A percentile compares a stretch with the other conserved stretches of the same genome.
Evolutionary conservation across 176 grass and related monocot species (phyloP).

Genomic region (Ensete glaucum): DNA sequence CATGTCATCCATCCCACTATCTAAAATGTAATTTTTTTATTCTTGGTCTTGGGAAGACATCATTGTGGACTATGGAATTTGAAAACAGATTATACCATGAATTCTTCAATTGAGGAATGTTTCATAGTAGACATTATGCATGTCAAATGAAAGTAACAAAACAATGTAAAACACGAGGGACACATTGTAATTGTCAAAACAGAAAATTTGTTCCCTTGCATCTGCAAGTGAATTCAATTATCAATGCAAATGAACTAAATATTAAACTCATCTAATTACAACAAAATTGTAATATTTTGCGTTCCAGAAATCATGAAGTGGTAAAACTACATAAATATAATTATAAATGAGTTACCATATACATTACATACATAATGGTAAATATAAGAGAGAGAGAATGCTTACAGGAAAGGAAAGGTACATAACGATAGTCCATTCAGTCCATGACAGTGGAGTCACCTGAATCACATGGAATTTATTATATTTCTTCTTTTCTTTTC

Average conservation of each 20-base stretch:
- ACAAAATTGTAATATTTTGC: neutral
- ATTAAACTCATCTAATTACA: neutral
- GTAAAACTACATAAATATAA: too few species aligned
- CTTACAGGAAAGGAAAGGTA: conserved; percentile 94
- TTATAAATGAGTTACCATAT: neutral
- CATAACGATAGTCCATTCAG: conserved; percentile 86
- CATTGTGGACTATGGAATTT: neutral
- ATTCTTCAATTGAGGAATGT: too few species aligned
- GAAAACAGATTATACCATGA: neutral
- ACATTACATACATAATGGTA: neutral
- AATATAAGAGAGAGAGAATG: conserved; percentile 26
- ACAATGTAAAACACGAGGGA: too few species aligned
- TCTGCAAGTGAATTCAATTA: too few species aligned
- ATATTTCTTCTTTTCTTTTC: conserved; percentile 5
- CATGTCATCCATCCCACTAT: too few species aligned
- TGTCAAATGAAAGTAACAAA: too few species aligned
- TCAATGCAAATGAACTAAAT: neutral
- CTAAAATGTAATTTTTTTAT: neutral
- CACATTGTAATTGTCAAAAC: neutral
- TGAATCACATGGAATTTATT: conserved; percentile 30
- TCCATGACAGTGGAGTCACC: conserved; percentile 88
- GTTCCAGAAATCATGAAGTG: neutral
- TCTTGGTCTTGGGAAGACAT: neutral
- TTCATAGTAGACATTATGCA: neutral
- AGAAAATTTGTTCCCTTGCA: neutral